Conservation (phyloP, 805 yeast species). For the Kluyveromyces nonfermentans region DNA sequence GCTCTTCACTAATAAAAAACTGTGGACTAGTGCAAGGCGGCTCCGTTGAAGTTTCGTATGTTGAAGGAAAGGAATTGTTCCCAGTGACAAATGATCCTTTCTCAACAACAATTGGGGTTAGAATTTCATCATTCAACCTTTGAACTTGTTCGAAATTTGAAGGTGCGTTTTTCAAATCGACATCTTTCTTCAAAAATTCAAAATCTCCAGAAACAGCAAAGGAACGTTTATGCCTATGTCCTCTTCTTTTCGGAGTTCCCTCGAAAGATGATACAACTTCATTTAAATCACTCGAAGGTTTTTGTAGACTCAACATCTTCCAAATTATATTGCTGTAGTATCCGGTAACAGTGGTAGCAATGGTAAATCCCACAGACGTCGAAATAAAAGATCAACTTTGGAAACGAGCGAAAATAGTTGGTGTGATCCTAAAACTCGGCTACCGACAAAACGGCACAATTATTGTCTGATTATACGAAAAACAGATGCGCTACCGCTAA, state of each 20-base stretch:
- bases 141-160: neutral
- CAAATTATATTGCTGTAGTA: neutral
- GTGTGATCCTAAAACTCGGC: neutral
- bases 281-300: constrained; percentile 4
- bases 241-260: constrained; percentile 33
- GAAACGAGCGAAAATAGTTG: neutral
- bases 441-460: neutral
- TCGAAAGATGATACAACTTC: constrained; percentile 1
- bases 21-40: constrained; percentile 14
- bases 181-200: constrained; percentile 35
- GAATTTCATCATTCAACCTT: neutral
- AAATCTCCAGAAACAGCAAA: constrained; percentile 87
- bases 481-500: neutral
- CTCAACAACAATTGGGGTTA: neutral
- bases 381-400: neutral
- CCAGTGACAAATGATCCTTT: neutral
- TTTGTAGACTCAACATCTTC: neutral
- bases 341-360: neutral
- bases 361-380: neutral
- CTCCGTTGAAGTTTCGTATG: neutral
- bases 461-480: neutral
- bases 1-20: constrained; percentile 27
- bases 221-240: constrained; percentile 76
- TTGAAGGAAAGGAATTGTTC: neutral
- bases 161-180: neutral